These are phyloP conservation scores for Jimgerdemannia flammicorona DNA, from an alignment of 192 early-diverging fungal genomes.

Conservation along the genomic window DNA sequence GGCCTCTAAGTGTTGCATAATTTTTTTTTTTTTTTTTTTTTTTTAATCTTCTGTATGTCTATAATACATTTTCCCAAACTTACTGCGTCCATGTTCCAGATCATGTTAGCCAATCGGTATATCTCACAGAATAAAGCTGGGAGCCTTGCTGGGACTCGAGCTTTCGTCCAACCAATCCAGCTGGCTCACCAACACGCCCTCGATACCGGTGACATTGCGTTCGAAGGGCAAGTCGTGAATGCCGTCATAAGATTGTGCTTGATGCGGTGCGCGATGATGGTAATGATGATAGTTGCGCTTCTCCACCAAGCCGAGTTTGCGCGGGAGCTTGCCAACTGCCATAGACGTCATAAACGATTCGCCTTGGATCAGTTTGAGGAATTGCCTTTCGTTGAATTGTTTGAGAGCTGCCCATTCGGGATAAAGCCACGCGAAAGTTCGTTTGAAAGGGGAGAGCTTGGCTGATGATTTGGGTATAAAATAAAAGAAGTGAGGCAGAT, in stretches of 20 bases:
- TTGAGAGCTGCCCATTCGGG: conserved; percentile 36
- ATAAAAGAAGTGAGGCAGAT: neutral
- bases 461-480: conserved; percentile 9
- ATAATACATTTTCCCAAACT: no score
- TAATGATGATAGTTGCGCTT: neutral
- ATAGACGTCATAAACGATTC: conserved; percentile 11
- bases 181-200: neutral
- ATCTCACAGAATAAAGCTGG: no score
- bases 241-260: neutral
- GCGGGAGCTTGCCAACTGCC: conserved; percentile 20
- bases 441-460: conserved; percentile 21
- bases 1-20: no score
- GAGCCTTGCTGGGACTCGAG: no score
- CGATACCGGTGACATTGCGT: neutral
- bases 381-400: conserved; percentile 33
- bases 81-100: no score
- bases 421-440: conserved; percentile 27
- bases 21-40: no score
- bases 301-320: neutral
- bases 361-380: conserved; percentile 26
- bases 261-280: no score
- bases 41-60: no score
- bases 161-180: neutral
- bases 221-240: neutral
- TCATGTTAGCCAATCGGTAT: no score